Evolutionary conservation across 176 grass and related monocot species (phyloP).

Genomic region (Eleusine coracana): DNA sequence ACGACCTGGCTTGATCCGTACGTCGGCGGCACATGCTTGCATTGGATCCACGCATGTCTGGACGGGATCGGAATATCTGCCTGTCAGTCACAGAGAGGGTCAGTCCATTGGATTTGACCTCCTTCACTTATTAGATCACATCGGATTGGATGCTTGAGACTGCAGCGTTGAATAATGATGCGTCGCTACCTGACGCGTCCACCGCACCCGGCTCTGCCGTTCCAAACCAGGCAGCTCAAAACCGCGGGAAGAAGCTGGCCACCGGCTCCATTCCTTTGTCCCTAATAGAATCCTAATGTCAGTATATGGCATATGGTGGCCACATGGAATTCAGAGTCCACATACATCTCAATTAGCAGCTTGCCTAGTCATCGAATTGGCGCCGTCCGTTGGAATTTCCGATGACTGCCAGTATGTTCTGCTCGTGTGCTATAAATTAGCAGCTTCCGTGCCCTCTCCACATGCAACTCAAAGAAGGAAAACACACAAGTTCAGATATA

Average conservation of each 20-base stretch:
- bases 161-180: background rate
- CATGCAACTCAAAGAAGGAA: background rate
- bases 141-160: background rate
- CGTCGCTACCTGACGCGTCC: background rate
- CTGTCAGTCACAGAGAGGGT: background rate
- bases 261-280: background rate
- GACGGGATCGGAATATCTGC: background rate
- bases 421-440: slow-evolving; percentile 1
- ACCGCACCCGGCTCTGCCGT: background rate
- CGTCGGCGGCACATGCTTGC: background rate
- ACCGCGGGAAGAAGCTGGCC: slow-evolving; percentile 10
- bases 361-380: background rate
- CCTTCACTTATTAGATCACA: slow-evolving; percentile 3
- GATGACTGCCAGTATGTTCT: background rate
- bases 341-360: too few relatives aligned
- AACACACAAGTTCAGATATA: background rate
- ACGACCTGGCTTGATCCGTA: background rate
- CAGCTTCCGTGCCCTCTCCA: background rate
- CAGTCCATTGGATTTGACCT: slow-evolving; percentile 6
- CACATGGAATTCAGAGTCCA: slow-evolving; percentile 15
- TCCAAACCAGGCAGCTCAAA: slow-evolving; percentile 31
- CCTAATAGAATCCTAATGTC: too few relatives aligned
- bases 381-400: background rate
- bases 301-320: background rate
- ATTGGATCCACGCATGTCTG: background rate